Evolutionary conservation across 2,329 filamentous ascomycete genomes (phyloP).

Genomic region (Beauveria sp.): DNA sequence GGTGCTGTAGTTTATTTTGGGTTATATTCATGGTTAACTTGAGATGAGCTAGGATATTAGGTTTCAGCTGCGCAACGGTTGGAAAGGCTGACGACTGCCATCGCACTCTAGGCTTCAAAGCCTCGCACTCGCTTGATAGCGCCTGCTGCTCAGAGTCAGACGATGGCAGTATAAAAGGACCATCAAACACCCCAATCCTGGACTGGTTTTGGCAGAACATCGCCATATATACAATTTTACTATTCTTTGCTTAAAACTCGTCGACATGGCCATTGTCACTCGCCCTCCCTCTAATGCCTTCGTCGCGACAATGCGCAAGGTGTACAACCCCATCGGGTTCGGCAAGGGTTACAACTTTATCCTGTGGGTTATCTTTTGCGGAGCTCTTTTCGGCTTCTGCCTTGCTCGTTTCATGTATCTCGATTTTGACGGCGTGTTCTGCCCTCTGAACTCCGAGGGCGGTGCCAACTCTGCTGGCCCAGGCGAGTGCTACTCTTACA

Average conservation of each 20-base stretch:
- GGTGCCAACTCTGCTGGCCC: slow-evolving; percentile 17
- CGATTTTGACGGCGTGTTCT: slow-evolving; percentile 32
- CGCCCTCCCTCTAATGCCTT: slow-evolving; percentile 16
- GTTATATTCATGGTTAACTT: no score
- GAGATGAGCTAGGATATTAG: no score
- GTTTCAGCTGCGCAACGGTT: no score
- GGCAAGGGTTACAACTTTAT: slow-evolving; percentile 17
- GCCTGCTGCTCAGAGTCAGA: no score
- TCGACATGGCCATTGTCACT: not conserved
- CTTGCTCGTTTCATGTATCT: slow-evolving; percentile 41
- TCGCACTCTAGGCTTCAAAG: no score
- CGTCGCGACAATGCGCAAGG: slow-evolving; percentile 10
- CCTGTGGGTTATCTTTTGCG: slow-evolving; percentile 28
- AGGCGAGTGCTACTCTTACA: slow-evolving; percentile 33
- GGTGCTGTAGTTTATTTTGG: no score
- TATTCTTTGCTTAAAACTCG: not conserved
- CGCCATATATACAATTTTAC: no score
- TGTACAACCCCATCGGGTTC: slow-evolving; percentile 17
- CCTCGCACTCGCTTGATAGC: no score
- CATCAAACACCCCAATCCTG: no score
- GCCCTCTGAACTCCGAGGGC: slow-evolving; percentile 10
- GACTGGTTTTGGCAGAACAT: no score
- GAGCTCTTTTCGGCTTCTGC: slow-evolving; percentile 36
- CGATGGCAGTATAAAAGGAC: no score
- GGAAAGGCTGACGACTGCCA: no score